phyloP scores from a whole-genome alignment of 1,139 yeast species.

The Kluyveromyces sp. region DNA sequence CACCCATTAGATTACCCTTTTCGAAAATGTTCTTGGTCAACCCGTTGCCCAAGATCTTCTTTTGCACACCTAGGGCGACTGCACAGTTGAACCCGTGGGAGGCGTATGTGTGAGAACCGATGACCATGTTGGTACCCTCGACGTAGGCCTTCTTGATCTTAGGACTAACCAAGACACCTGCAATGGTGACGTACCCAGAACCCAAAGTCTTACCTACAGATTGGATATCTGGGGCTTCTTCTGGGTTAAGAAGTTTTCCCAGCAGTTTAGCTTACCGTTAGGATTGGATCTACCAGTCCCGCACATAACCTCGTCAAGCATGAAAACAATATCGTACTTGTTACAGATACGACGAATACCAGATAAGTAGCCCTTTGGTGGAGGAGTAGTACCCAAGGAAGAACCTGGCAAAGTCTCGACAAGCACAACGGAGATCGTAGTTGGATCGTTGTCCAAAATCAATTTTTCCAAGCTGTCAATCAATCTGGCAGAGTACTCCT shows the following conservation, averaged over 20 bases:
- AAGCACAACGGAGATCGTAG: constrained; percentile 35
- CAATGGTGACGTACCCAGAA: constrained; percentile 48
- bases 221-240: constrained; percentile 44
- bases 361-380: constrained; percentile 40
- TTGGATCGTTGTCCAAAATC: constrained; percentile 34
- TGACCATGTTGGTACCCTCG: constrained; percentile 35
- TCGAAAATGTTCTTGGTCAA: constrained; percentile 20
- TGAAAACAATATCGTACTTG: constrained; percentile 43
- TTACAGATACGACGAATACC: constrained; percentile 41
- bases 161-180: constrained; percentile 45
- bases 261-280: constrained; percentile 41
- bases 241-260: constrained; percentile 35
- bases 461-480: constrained; percentile 34
- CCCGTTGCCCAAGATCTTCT: constrained; percentile 17
- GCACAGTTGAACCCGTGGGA: constrained; percentile 48
- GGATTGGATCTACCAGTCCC: constrained; percentile 41
- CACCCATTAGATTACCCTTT: constrained; percentile 35
- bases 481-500: constrained; percentile 32
- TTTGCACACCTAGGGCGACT: constrained; percentile 33
- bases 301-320: constrained; percentile 51
- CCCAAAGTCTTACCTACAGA: constrained; percentile 51
- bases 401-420: constrained; percentile 40
- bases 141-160: constrained; percentile 36
- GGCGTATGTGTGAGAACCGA: constrained; percentile 47
- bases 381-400: constrained; percentile 36